Evolutionary conservation across 2,329 filamentous ascomycete genomes (phyloP), one percentile per base, ranked within the genome.

Genomic region (Chaetomium globosum): DNA sequence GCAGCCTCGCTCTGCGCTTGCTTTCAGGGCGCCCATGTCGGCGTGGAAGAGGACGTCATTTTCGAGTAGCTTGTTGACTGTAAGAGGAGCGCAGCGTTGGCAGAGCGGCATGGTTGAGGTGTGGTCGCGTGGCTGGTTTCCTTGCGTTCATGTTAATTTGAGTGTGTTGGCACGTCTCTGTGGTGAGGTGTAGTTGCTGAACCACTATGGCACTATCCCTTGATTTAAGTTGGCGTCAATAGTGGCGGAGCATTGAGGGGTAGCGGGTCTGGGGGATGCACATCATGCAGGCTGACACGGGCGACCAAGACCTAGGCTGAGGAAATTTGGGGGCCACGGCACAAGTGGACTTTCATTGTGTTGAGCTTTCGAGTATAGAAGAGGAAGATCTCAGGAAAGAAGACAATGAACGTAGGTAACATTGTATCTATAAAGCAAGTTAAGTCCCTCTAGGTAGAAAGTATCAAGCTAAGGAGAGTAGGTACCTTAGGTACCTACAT

Each of bases 11-110:
- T 51, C 48, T 1, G 48, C 48, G 21, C 48, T 51, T 21, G 48
- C 48, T 26, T 51, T 51, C 21, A 51, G 48, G n/a, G 48, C 48
- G 48, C 48, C 21, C 48, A 51, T 51, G 48, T 51, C 48, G 48
- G 48, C 21, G 48, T 51, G 48, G 21, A 51, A 51, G 48, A 51
- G 26, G 48, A 51, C 48, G n/a, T 51, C 48, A 51, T 26, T 26
- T 1, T 51, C 48, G 26, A 51, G 21, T 51, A 51, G 48, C 48
- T 51, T 21, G 48, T 51, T 51, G 21, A 51, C 21, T 10, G 48
- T 51, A 51, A 51, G 48, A 23, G 48, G 48, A 51, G 48, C n/a
- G 48, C 48, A 51, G 48, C 48, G 48, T 51, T 51, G 48, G 48
- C 48, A 51, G 19, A 51, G 19, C 19, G 48, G 48, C 48, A 51